Evolutionary conservation across 495 filamentous ascomycete genomes (phyloP).

Genomic region (Darksidea phi): DNA sequence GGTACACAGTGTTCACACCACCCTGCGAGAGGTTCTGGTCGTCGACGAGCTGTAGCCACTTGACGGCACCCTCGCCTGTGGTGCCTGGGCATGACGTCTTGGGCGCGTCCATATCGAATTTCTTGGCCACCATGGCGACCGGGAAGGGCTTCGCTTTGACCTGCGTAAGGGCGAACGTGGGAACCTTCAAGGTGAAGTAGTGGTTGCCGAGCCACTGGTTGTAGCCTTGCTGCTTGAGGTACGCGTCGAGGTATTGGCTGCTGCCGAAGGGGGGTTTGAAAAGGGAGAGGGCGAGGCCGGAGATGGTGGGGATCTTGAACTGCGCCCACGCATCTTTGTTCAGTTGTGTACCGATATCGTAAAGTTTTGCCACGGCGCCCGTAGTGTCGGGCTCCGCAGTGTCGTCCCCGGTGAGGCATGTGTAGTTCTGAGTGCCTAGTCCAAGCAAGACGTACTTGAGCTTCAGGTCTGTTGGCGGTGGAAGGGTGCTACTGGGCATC

Average conservation of each 20-base stretch:
- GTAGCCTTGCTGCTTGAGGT: conserved; percentile 22
- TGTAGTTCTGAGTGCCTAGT: conserved; percentile 38
- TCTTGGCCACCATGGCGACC: conserved; percentile 28
- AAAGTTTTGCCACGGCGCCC: conserved; percentile 34
- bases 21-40: conserved; percentile 12
- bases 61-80: conserved; percentile 24
- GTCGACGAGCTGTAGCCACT: conserved; percentile 32
- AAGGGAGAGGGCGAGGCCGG: conserved; percentile 29
- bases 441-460: conserved; percentile 37
- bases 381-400: conserved; percentile 21
- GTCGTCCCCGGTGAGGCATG: conserved; percentile 23
- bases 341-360: conserved; percentile 30
- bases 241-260: conserved; percentile 2
- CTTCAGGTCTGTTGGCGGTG: conserved; percentile 14
- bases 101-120: conserved; percentile 26
- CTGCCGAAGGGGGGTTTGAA: background rate
- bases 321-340: conserved; percentile 23
- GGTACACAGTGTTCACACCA: conserved; percentile 35
- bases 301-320: conserved; percentile 27
- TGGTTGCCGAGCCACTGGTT: conserved; percentile 30
- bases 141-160: conserved; percentile 21
- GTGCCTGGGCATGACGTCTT: conserved; percentile 20
- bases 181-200: conserved; percentile 31
- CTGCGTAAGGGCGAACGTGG: conserved; percentile 29
- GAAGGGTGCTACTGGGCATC: conserved; percentile 24